A percentile compares a stretch with the other conserved stretches of the same genome.
Conservation (phyloP, 139 green algal genomes). For the Diplosphaera chodatii region DNA sequence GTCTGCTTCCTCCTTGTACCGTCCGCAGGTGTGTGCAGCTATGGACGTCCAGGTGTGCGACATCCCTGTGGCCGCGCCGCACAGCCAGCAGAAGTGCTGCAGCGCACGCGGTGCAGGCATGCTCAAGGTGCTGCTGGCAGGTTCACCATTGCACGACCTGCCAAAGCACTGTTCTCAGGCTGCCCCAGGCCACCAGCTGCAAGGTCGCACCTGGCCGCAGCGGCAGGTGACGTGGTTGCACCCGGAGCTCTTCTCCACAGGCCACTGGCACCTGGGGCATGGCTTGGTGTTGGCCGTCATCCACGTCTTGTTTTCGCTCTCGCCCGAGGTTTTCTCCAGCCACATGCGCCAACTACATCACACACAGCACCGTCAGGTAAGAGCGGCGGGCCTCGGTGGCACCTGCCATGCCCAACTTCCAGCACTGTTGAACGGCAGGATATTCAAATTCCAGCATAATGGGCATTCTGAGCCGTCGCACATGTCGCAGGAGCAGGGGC, state of each 20-base stretch:
- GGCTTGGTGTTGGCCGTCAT: conserved; percentile 79
- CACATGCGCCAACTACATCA: conserved; percentile 54
- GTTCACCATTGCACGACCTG: no score
- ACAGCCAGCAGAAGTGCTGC: conserved; percentile 86
- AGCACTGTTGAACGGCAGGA: not conserved
- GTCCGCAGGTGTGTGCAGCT: conserved; percentile 72
- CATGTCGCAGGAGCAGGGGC: conserved; percentile 83
- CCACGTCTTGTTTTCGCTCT: conserved; percentile 84
- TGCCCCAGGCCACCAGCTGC: no score
- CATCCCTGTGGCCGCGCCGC: conserved; percentile 65
- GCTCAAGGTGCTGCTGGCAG: no score
- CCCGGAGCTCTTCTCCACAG: conserved; percentile 90
- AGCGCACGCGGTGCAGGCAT: no score
- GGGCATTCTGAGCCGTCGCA: conserved; percentile 15
- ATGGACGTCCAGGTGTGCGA: conserved; percentile 80
- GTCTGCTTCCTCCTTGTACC: conserved; percentile 72
- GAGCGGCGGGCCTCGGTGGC: no score
- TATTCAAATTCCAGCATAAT: no score
- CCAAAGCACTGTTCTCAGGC: no score
- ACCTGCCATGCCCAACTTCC: no score
- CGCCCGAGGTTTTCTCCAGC: conserved; percentile 73
- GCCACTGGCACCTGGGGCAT: conserved; percentile 84
- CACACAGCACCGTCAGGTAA: not conserved
- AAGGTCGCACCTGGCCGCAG: conserved; percentile 75
- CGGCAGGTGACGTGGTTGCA: conserved; percentile 90